These are phyloP conservation scores for Cyberlindnera galapagoensis DNA, from an alignment of 805 yeast species.

Conservation along the genomic window DNA sequence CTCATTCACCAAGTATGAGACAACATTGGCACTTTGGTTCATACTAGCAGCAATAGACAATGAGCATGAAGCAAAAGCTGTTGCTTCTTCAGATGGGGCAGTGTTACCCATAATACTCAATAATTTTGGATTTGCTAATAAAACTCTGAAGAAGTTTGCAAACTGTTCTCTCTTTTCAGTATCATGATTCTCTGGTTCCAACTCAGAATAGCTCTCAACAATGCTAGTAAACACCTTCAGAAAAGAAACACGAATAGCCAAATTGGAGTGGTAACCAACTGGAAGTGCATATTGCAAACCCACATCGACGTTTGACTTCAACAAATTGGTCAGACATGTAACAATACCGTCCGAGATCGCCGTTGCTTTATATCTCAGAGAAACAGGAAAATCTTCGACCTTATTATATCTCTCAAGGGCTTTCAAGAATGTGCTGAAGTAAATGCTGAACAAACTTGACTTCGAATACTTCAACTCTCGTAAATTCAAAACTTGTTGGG, in stretches of 20 bases:
- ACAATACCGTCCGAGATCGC: slow-evolving; percentile 58
- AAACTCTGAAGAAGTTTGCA: slow-evolving; percentile 21
- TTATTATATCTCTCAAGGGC: slow-evolving; percentile 35
- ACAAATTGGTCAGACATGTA: slow-evolving; percentile 56
- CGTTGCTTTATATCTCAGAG: slow-evolving; percentile 46
- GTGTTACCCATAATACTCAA: slow-evolving; percentile 48
- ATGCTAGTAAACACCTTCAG: slow-evolving; percentile 73
- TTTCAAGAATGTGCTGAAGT: slow-evolving; percentile 52
- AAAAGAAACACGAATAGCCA: slow-evolving; percentile 61
- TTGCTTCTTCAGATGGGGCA: slow-evolving; percentile 66
- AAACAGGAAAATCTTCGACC: slow-evolving; percentile 29
- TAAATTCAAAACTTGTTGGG: slow-evolving; percentile 48
- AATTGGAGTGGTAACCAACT: slow-evolving; percentile 67
- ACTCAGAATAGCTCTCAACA: slow-evolving; percentile 28
- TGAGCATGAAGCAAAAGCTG: slow-evolving; percentile 60
- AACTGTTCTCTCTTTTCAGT: slow-evolving; percentile 24
- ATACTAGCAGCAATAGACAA: slow-evolving; percentile 46
- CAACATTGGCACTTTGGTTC: slow-evolving; percentile 38
- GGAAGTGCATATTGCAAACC: slow-evolving; percentile 74
- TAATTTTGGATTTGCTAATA: slow-evolving; percentile 35
- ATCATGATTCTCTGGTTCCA: slow-evolving; percentile 17
- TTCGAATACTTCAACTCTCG: slow-evolving; percentile 47
- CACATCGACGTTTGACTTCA: slow-evolving; percentile 68
- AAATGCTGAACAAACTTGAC: slow-evolving; percentile 60
- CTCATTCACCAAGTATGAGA: slow-evolving; percentile 47